Percentiles rank a stretch among this genome's conserved stretches.
phyloP scores from a whole-genome alignment of 768 basidiomycete species.

The Naganishia vaughanmartiniae region DNA sequence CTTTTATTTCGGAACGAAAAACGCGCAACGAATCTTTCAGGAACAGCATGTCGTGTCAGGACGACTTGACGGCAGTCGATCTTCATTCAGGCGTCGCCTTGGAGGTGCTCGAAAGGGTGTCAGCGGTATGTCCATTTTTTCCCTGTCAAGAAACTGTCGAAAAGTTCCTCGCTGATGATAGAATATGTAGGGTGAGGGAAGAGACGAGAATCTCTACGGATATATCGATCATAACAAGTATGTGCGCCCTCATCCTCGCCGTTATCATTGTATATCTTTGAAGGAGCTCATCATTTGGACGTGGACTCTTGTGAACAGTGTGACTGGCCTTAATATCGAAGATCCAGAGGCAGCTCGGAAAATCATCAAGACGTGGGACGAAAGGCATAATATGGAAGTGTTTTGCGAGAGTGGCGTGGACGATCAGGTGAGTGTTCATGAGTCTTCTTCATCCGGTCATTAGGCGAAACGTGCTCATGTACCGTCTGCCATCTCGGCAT shows the following conservation, averaged over 20 bases:
- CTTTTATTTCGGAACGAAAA: too few species aligned
- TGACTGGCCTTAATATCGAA: constrained; percentile 47
- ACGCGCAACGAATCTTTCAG: neutral
- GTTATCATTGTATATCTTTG: neutral
- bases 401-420: constrained; percentile 48
- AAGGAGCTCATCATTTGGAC: neutral
- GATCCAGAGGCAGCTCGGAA: constrained; percentile 40
- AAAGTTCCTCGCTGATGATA: neutral
- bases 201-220: constrained; percentile 48
- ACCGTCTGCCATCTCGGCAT: neutral
- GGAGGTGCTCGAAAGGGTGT: constrained; percentile 46
- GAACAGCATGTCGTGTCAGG: constrained; percentile 48
- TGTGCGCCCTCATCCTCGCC: neutral
- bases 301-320: constrained; percentile 34
- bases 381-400: constrained; percentile 41
- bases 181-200: constrained; percentile 32
- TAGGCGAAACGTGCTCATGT: neutral
- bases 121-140: constrained; percentile 37
- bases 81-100: constrained; percentile 39
- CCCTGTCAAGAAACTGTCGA: too few species aligned
- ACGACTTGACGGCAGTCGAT: constrained; percentile 48
- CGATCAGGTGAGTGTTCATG: constrained; percentile 43
- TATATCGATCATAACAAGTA: constrained; percentile 50
- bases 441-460: neutral
- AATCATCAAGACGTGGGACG: constrained; percentile 51